Percentiles rank a stretch among this genome's conserved stretches.
phyloP scores from a whole-genome alignment of 2,329 filamentous ascomycete genomes.

The Blastomyces silverae region DNA sequence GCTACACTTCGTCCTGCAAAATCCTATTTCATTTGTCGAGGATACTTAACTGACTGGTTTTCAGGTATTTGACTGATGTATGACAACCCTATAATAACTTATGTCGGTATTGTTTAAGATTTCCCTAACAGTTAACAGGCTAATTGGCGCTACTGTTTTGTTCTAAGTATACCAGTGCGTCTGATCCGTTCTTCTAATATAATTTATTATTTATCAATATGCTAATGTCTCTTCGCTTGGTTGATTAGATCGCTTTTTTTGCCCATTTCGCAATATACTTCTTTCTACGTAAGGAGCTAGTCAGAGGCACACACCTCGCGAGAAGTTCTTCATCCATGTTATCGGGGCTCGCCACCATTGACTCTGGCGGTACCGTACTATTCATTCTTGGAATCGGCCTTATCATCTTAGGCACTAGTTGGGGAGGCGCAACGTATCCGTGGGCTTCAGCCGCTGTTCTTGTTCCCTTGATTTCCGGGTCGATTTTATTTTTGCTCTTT shows the following conservation, averaged over 20 bases:
- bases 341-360: slow-evolving; percentile 49
- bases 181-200: slow-evolving; percentile 16
- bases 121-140: slow-evolving; percentile 45
- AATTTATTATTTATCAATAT: neutral
- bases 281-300: slow-evolving; percentile 53
- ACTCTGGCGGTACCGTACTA: slow-evolving; percentile 51
- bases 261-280: slow-evolving; percentile 51
- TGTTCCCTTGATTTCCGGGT: slow-evolving; percentile 45
- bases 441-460: slow-evolving; percentile 49
- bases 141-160: slow-evolving; percentile 63
- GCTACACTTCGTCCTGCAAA: slow-evolving; percentile 14
- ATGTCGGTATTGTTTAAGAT: slow-evolving; percentile 20
- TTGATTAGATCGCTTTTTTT: slow-evolving; percentile 39
- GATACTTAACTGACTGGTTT: neutral
- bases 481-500: slow-evolving; percentile 39
- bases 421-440: slow-evolving; percentile 50
- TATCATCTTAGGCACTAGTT: slow-evolving; percentile 50
- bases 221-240: neutral
- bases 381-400: slow-evolving; percentile 52
- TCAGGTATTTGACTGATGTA: slow-evolving; percentile 32
- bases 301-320: slow-evolving; percentile 45
- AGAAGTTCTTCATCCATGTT: slow-evolving; percentile 35
- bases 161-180: slow-evolving; percentile 54
- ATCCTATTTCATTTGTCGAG: slow-evolving; percentile 8
- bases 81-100: slow-evolving; percentile 12